Base-by-base conservation (phyloP, 768 basidiomycete species). In the Pisolithus orientalis region DNA sequence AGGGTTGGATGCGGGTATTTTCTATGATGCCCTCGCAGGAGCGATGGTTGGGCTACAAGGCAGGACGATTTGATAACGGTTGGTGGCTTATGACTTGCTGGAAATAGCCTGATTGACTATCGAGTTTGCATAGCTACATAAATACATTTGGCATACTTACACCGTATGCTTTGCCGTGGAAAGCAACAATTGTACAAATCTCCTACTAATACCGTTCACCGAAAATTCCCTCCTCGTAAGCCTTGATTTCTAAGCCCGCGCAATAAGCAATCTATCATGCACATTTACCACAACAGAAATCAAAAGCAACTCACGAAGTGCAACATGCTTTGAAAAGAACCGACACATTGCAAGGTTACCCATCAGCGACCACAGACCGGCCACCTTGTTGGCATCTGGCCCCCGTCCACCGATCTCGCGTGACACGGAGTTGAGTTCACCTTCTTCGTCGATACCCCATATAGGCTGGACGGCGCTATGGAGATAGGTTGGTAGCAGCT, bases 281-380 rank as follows among this genome's bases (percentile, higher is more conserved):
- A 50, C 46, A 10, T 21, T n/a, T 9, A 9, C 39, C 42, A 7
- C 14, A 34, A 5, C 13, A 42, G 7, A 7, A 34, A 28, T 49
- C 54, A 16, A 28, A 46, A 28, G 28, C 4, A 3, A 79, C 83
- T 60, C 61, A 86, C 83, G 83, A 42, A 85, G 70, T 0, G 82
- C 84, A 37, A 86, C 46, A 58, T 82, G 82, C 53, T 79, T 84
- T 7, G 85, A 86, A 64, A 83, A 75, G 74, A 85, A 86, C 0
- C 85, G 74, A 52, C 78, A 79, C 55, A 80, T 57, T 0, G 80
- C 80, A 6, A 87, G 64, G 59, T 84, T 84, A 9, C 85, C 84
- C 66, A 82, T 72, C 74, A 81, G 78, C 53, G 66, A 74, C 81
- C 83, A 86, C 39, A 83, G 52, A n/a, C 65, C 67, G 32, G 55